Conservation (phyloP, 2,329 filamentous ascomycete genomes). For the Aspergillus arachidicola region DNA sequence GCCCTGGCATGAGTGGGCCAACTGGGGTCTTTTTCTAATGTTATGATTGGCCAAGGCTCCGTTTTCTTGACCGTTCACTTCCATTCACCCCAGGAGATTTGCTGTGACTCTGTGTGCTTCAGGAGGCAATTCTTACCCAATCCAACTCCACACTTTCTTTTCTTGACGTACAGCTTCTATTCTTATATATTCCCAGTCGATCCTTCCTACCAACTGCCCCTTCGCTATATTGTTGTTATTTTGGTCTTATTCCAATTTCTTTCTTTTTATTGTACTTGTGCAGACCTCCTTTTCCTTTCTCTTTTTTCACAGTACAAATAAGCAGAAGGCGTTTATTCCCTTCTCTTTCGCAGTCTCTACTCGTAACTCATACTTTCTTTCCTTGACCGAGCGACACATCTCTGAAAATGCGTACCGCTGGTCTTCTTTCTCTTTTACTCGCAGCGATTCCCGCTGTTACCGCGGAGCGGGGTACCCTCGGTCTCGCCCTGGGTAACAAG, state of each 20-base stretch:
- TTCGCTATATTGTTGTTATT: constrained; percentile 3
- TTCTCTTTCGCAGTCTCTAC: neutral
- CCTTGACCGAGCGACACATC: neutral
- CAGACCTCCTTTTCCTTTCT: neutral
- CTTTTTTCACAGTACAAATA: neutral
- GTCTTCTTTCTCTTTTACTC: constrained; percentile 44
- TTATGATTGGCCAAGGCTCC: neutral
- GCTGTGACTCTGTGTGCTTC: neutral
- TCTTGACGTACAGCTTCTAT: constrained; percentile 12
- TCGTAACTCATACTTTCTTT: neutral
- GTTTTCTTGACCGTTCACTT: neutral
- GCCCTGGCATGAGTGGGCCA: neutral
- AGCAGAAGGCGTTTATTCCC: neutral
- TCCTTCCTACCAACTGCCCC: constrained; percentile 3
- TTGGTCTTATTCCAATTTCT: constrained; percentile 3
- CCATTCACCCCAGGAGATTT: neutral
- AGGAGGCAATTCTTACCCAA: constrained; percentile 13
- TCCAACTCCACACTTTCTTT: constrained; percentile 14
- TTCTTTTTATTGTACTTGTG: neutral
- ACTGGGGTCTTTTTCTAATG: neutral
- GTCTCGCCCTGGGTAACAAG: constrained; percentile 69
- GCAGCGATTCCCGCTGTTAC: constrained; percentile 52
- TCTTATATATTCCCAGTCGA: constrained; percentile 12
- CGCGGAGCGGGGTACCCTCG: constrained; percentile 58
- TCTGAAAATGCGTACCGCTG: constrained; percentile 48